Evolutionary conservation across 352 stramenopile genomes (phyloP).

Genomic region (Globisporangium apiculatum): DNA sequence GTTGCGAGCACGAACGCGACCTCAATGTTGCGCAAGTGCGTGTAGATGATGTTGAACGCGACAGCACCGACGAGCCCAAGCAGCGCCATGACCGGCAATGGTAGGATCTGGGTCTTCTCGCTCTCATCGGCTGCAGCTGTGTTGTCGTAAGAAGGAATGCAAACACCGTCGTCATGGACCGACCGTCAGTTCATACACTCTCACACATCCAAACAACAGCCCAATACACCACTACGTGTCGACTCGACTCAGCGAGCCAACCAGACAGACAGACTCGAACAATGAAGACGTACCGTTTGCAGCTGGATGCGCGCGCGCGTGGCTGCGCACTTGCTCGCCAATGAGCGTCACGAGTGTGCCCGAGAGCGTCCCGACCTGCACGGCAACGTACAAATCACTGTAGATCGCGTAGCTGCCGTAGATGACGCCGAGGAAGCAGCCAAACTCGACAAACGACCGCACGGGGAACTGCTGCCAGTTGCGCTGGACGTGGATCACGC

Average conservation of each 20-base stretch:
- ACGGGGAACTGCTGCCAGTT: slow-evolving; percentile 78
- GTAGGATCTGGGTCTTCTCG: slow-evolving; percentile 66
- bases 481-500: slow-evolving; percentile 59
- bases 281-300: slow-evolving; percentile 24
- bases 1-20: slow-evolving; percentile 77
- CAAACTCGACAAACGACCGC: slow-evolving; percentile 78
- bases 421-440: slow-evolving; percentile 83
- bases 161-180: not conserved
- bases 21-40: slow-evolving; percentile 71
- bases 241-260: not conserved
- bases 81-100: slow-evolving; percentile 75
- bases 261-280: not conserved
- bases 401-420: slow-evolving; percentile 86
- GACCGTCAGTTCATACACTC: not conserved
- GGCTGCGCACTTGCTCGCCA: slow-evolving; percentile 65
- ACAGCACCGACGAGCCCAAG: slow-evolving; percentile 69
- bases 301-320: slow-evolving; percentile 30
- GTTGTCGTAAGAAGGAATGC: not conserved
- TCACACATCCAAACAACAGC: not conserved
- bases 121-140: slow-evolving; percentile 22
- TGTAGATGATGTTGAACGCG: slow-evolving; percentile 87
- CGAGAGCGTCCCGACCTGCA: slow-evolving; percentile 78
- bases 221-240: no score
- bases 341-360: slow-evolving; percentile 76
- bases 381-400: slow-evolving; percentile 61